phyloP scores from a whole-genome alignment of 441 rosid species.

The Pelargonium fulgidum region DNA sequence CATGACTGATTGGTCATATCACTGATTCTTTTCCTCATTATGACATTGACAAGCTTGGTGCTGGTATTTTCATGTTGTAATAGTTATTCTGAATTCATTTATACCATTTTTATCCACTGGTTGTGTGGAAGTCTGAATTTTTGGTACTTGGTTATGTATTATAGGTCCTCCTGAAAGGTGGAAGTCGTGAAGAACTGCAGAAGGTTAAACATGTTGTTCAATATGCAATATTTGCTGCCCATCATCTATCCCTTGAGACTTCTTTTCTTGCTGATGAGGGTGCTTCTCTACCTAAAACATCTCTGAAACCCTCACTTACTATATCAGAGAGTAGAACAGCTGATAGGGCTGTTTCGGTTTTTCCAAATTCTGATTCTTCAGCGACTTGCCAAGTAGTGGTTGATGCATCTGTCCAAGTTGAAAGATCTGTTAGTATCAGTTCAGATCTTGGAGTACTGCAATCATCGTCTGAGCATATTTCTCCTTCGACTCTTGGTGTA shows the following conservation, averaged over 20 bases:
- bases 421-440: constrained; percentile 22
- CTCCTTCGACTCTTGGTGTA: constrained; percentile 29
- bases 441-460: constrained; percentile 36
- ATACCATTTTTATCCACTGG: background rate
- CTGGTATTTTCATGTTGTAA: background rate
- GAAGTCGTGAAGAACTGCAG: constrained; percentile 74
- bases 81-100: background rate
- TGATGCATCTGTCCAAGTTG: constrained; percentile 33
- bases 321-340: constrained; percentile 60
- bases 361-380: constrained; percentile 31
- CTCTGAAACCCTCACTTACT: constrained; percentile 59
- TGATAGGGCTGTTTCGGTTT: constrained; percentile 20
- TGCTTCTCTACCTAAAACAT: constrained; percentile 76
- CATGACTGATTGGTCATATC: background rate
- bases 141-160: constrained; percentile 19
- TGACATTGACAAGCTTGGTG: constrained; percentile 26
- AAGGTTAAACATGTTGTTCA: constrained; percentile 93
- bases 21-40: constrained; percentile 17
- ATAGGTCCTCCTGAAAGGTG: constrained; percentile 92
- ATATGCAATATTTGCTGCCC: constrained; percentile 96
- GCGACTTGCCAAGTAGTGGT: constrained; percentile 21
- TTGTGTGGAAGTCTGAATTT: constrained; percentile 11
- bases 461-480: constrained; percentile 29
- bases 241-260: constrained; percentile 88
- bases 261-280: constrained; percentile 98